A percentile compares a stretch with the other conserved stretches of the same genome.
These are phyloP conservation scores for Lentinula boryana DNA, from an alignment of 768 basidiomycete species.

Conservation along the genomic window DNA sequence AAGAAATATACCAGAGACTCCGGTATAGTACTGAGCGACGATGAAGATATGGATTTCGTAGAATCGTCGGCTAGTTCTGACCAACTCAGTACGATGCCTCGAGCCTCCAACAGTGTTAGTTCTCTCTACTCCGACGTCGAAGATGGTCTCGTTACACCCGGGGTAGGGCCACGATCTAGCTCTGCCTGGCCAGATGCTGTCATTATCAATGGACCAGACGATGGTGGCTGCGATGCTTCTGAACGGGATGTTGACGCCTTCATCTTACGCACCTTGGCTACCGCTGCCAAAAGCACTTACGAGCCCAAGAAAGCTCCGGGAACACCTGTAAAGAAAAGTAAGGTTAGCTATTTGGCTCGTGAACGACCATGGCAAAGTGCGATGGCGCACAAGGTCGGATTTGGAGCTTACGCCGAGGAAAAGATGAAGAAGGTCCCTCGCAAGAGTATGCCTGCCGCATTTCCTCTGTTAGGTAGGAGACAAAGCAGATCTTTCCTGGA, in stretches of 20 bases:
- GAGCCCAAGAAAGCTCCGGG: conserved; percentile 62
- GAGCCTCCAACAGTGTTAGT: conserved; percentile 57
- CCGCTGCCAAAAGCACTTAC: conserved; percentile 43
- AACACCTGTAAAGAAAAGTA: conserved; percentile 75
- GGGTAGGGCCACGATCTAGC: conserved; percentile 40
- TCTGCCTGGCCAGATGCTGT: conserved; percentile 60
- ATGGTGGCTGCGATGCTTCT: conserved; percentile 15
- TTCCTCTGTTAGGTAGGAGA: conserved; percentile 37
- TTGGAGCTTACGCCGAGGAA: conserved; percentile 32
- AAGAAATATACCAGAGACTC: conserved; percentile 75
- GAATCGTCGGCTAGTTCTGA: conserved; percentile 17
- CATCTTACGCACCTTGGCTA: conserved; percentile 62
- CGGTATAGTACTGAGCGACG: conserved; percentile 55
- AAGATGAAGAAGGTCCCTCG: conserved; percentile 48
- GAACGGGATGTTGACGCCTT: conserved; percentile 57
- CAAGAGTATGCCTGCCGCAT: conserved; percentile 73
- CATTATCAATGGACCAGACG: conserved; percentile 33
- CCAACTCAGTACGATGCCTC: conserved; percentile 37
- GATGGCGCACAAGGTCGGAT: conserved; percentile 60
- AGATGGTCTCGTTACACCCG: conserved; percentile 69
- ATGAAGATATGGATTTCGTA: conserved; percentile 24
- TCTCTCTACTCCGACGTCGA: conserved; percentile 54
- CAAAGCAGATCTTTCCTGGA: conserved; percentile 24
- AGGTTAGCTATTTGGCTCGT: conserved; percentile 49
- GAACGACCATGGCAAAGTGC: conserved; percentile 81